Evolutionary conservation across 106 monocot species (phyloP).

Genomic region (Dendrobium nobile): DNA sequence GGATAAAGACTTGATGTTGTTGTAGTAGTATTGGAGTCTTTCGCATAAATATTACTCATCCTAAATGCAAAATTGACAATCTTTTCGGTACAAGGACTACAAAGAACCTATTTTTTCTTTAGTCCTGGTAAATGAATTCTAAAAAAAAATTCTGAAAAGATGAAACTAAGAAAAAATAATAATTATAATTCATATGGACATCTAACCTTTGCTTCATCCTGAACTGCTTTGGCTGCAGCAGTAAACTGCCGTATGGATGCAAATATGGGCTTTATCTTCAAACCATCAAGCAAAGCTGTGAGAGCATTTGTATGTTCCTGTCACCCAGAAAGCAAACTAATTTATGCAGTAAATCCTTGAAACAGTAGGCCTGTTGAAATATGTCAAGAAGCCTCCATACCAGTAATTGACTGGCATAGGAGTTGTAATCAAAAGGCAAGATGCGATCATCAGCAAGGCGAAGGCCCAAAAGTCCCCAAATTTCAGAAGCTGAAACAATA

Average conservation of each 20-base stretch:
- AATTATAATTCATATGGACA: not conserved
- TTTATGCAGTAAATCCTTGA: not conserved
- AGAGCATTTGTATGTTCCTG: constrained; percentile 49
- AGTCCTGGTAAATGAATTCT: no score
- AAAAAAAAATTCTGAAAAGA: not conserved
- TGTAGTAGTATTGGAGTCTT: no score
- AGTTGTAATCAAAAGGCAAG: constrained; percentile 67
- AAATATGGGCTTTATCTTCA: constrained; percentile 32
- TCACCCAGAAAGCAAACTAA: not conserved
- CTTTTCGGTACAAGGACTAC: no score
- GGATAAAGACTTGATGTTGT: no score
- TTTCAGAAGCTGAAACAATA: constrained; percentile 55
- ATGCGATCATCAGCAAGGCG: constrained; percentile 62
- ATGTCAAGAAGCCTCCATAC: constrained; percentile 15
- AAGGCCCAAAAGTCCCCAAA: constrained; percentile 79
- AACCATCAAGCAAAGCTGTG: constrained; percentile 19
- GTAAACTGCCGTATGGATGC: constrained; percentile 33
- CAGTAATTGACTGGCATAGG: constrained; percentile 64
- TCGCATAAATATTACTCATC: no score
- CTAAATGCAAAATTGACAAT: no score
- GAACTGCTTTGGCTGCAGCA: constrained; percentile 34
- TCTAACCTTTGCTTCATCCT: constrained; percentile 40
- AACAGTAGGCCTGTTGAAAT: not conserved
- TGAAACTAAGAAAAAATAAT: not conserved
- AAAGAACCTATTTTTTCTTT: no score